phyloP scores from a whole-genome alignment of 2,329 filamentous ascomycete species.

The Cladosporium colombiae region DNA sequence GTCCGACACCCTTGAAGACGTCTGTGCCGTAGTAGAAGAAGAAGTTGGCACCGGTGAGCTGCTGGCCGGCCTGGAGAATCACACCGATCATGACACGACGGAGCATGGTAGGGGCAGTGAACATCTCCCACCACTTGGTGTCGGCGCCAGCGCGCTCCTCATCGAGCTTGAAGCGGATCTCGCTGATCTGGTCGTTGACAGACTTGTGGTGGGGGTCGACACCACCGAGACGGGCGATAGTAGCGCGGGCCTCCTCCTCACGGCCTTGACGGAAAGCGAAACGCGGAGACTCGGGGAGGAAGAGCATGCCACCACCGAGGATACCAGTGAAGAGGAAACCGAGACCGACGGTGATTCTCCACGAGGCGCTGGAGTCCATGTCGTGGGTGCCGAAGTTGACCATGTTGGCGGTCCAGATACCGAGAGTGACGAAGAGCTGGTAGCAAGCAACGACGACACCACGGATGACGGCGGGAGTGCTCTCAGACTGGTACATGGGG shows the following conservation, averaged over 20 bases:
- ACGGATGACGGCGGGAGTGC: slow-evolving; percentile 62
- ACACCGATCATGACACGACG: slow-evolving; percentile 37
- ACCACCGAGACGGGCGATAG: slow-evolving; percentile 34
- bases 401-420: slow-evolving; percentile 41
- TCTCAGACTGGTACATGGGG: slow-evolving; percentile 68
- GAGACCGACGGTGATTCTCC: slow-evolving; percentile 37
- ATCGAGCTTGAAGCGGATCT: slow-evolving; percentile 37
- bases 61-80: slow-evolving; percentile 36
- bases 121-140: slow-evolving; percentile 33
- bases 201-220: slow-evolving; percentile 29
- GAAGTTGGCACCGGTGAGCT: slow-evolving; percentile 46
- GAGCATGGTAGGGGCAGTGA: slow-evolving; percentile 34
- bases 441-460: slow-evolving; percentile 60
- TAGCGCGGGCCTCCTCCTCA: slow-evolving; percentile 35
- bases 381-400: slow-evolving; percentile 35
- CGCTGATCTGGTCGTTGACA: slow-evolving; percentile 33
- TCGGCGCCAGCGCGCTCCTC: slow-evolving; percentile 32
- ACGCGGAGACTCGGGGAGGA: slow-evolving; percentile 37
- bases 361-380: slow-evolving; percentile 27
- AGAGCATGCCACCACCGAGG: slow-evolving; percentile 37
- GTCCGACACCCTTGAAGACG: slow-evolving; percentile 43
- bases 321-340: slow-evolving; percentile 37
- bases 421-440: slow-evolving; percentile 49
- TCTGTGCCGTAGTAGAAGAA: slow-evolving; percentile 42
- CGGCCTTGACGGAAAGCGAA: slow-evolving; percentile 36